These are phyloP conservation scores for Carex pumila DNA, from an alignment of 176 grass and related monocot species.

Conservation along the genomic window DNA sequence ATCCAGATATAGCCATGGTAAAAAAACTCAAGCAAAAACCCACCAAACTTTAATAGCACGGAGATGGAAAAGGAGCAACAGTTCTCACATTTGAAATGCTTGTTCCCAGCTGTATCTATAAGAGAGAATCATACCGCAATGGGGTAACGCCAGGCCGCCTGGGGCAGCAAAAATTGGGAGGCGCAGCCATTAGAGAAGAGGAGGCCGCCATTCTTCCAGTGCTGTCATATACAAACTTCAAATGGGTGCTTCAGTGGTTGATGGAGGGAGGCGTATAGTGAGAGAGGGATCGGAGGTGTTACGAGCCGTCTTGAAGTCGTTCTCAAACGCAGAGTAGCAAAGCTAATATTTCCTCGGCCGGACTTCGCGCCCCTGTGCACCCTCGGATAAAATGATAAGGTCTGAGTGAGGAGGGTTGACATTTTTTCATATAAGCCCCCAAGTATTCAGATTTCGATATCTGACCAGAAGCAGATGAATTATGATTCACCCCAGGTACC, in stretches of 20 bases:
- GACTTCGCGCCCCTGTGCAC: neutral
- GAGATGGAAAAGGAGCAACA: neutral
- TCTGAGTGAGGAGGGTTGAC: neutral
- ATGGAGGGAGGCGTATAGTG: neutral
- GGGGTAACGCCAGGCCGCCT: neutral
- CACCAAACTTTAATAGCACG: neutral
- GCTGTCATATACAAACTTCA: neutral
- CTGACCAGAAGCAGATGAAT: no score
- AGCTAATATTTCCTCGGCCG: neutral
- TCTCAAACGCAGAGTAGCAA: neutral
- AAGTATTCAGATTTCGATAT: neutral
- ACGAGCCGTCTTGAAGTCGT: neutral
- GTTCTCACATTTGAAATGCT: neutral
- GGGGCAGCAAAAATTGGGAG: conserved; percentile 14
- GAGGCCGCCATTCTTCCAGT: conserved; percentile 16
- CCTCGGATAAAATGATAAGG: conserved; percentile 22
- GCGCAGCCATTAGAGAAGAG: conserved; percentile 7
- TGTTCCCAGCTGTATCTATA: neutral
- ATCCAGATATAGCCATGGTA: no score
- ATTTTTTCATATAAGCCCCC: neutral
- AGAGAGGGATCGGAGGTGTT: neutral
- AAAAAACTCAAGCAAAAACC: neutral
- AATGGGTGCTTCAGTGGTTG: neutral
- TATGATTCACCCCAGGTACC: no score
- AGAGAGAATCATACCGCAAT: neutral